These are phyloP conservation scores for Cystofilobasidium bisporidii DNA, from an alignment of 768 basidiomycete genomes.

Conservation along the genomic window DNA sequence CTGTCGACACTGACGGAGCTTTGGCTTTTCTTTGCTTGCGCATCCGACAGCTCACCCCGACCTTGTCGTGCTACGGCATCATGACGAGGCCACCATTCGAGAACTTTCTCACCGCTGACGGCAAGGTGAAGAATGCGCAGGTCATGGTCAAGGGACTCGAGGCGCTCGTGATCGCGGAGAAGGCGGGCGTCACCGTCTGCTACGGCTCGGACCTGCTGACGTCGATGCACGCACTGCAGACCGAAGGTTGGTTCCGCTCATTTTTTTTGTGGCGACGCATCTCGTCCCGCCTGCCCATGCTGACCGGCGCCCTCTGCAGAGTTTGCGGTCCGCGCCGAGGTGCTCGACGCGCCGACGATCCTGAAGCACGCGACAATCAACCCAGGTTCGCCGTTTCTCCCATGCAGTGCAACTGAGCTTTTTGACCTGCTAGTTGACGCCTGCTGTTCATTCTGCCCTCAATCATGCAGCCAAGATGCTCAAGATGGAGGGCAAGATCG, in stretches of 20 bases:
- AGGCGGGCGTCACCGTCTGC: constrained; percentile 44
- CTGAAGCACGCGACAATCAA: constrained; percentile 46
- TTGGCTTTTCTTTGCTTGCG: no score
- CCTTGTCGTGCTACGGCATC: constrained; percentile 44
- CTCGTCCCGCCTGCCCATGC: neutral
- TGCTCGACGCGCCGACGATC: constrained; percentile 40
- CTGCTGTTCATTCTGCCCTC: neutral
- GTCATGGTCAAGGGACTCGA: constrained; percentile 44
- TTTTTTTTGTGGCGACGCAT: constrained; percentile 8
- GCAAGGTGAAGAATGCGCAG: constrained; percentile 43
- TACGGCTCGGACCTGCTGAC: constrained; percentile 44
- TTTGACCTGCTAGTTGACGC: no score
- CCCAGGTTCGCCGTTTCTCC: constrained; percentile 28
- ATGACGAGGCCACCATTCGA: constrained; percentile 45
- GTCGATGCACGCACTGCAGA: constrained; percentile 59
- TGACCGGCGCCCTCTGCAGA: constrained; percentile 38
- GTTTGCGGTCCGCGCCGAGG: constrained; percentile 42
- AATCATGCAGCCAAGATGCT: constrained; percentile 39
- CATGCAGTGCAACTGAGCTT: neutral
- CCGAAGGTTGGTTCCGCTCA: constrained; percentile 22
- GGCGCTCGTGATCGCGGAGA: constrained; percentile 44
- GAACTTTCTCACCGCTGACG: constrained; percentile 42
- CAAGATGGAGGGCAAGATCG: constrained; percentile 40
- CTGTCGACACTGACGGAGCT: no score
- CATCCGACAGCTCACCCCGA: no score